Base-by-base conservation (phyloP, 106 monocot species). In the Dactylorhiza incarnata region DNA sequence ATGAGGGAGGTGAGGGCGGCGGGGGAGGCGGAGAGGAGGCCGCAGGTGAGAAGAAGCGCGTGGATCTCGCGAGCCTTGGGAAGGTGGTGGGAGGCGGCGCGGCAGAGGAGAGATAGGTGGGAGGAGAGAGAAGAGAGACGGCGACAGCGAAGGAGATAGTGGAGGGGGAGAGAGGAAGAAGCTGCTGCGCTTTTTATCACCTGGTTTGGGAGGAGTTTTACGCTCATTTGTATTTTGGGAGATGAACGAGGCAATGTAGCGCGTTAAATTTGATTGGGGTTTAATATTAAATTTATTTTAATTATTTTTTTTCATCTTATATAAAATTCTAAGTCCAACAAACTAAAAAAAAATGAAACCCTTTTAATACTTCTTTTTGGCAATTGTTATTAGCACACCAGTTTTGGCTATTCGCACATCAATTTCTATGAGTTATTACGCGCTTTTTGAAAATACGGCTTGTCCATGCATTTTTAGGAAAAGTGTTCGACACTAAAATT, bases 1-100 rank as follows among this genome's bases (percentile, higher is more conserved):
- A 89, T 87, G 55, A 94, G 86, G 78, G 83, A 73, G 71, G 94
- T 89, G 82, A 82, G 61, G 49, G 72, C 49, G 51, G 74, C 72
- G 61, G 90, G 88, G 52, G 84, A 85, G 11, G 77, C 48, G 66
- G 80, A 82, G 79, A 88, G 84, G 73, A 86, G 74, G 6, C 81
- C 78, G 76, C 79, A 25, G 51, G 76, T 53, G 79, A 85, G 45
- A 16, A 85, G 74, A 9, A 73, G 75, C 12, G 81, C 73, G 53
- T 92, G 92, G 75, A 83, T 8, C 49, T 78, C 73, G 6, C 66
- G 70, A 13, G 82, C 76, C 15, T 49, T 74, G 61, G 75, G 14
- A 52, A 84, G 69, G 73, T 78, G 49, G 71, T 48, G 17, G 23
- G 29, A 56, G 20, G n/a, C n/a, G 17, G 84, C 76, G 72, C 23